Conservation (phyloP, 2,329 filamentous ascomycete species). For the Rutstroemia sp. region DNA sequence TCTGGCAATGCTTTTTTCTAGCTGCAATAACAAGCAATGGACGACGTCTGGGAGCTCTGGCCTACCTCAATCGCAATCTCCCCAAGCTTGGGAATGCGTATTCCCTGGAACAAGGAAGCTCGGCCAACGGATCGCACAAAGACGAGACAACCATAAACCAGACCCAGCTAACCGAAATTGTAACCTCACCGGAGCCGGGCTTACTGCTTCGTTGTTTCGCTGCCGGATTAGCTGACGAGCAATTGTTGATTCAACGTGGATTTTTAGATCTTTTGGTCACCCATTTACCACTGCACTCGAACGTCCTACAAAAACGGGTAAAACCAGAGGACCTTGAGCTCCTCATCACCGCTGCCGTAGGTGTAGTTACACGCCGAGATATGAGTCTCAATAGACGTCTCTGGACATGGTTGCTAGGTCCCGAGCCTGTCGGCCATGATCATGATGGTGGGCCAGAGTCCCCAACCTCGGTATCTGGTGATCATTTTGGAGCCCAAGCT, state of each 20-base stretch:
- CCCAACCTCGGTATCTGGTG: constrained; percentile 28
- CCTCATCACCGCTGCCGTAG: constrained; percentile 73
- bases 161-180: constrained; percentile 52
- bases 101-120: constrained; percentile 25
- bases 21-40: constrained; percentile 85
- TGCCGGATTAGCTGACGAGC: constrained; percentile 78
- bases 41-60: constrained; percentile 76
- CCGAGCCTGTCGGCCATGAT: constrained; percentile 47
- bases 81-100: constrained; percentile 56
- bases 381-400: constrained; percentile 94
- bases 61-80: constrained; percentile 73
- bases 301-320: constrained; percentile 68
- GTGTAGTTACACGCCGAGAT: constrained; percentile 81
- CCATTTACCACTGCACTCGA: constrained; percentile 77
- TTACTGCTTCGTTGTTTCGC: constrained; percentile 86
- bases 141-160: constrained; percentile 34
- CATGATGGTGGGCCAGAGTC: constrained; percentile 41
- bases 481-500: constrained; percentile 26
- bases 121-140: constrained; percentile 22
- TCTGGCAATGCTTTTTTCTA: constrained; percentile 97
- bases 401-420: constrained; percentile 95
- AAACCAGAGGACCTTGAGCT: constrained; percentile 71
- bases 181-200: constrained; percentile 84
- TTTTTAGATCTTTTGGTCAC: constrained; percentile 90
- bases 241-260: constrained; percentile 85